A percentile compares a stretch with the other conserved stretches of the same genome.
These are phyloP conservation scores for Volvariella surrecta DNA, from an alignment of 1,284 basidiomycete species.

Conservation along the genomic window DNA sequence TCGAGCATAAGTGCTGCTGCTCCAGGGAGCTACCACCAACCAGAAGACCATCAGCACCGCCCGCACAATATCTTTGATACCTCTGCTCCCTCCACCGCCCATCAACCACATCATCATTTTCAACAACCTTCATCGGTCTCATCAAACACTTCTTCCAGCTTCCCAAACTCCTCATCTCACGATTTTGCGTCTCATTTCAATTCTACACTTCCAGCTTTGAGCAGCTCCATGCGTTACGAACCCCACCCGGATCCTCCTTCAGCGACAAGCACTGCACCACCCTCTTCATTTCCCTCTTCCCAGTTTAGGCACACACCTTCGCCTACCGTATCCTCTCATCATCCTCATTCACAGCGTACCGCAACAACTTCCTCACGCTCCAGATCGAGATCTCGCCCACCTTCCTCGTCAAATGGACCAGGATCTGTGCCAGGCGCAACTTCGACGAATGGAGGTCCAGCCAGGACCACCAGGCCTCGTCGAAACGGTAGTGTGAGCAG, in stretches of 20 bases:
- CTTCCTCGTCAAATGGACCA: slow-evolving; percentile 20
- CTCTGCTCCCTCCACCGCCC: neutral
- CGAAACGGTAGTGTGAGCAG: slow-evolving; percentile 43
- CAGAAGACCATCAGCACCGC: neutral
- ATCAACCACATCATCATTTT: neutral
- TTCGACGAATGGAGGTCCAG: slow-evolving; percentile 30
- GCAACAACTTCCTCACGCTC: slow-evolving; percentile 21
- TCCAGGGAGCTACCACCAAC: slow-evolving; percentile 1
- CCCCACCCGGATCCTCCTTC: slow-evolving; percentile 27
- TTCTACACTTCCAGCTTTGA: slow-evolving; percentile 50
- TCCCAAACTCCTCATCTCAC: slow-evolving; percentile 12
- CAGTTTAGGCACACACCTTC: slow-evolving; percentile 12
- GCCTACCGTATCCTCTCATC: slow-evolving; percentile 15
- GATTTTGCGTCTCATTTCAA: slow-evolving; percentile 32
- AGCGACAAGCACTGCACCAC: neutral
- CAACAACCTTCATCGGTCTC: slow-evolving; percentile 1
- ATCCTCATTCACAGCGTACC: slow-evolving; percentile 9
- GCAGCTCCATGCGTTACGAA: slow-evolving; percentile 52
- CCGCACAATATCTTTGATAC: slow-evolving; percentile 4
- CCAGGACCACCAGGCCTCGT: slow-evolving; percentile 37
- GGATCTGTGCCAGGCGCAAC: slow-evolving; percentile 9
- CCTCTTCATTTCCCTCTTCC: slow-evolving; percentile 20
- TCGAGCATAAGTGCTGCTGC: neutral
- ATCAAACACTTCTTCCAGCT: slow-evolving; percentile 3
- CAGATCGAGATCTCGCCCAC: slow-evolving; percentile 40